Base-by-base conservation (phyloP, 345 rosid species). In the Brassica juncea region DNA sequence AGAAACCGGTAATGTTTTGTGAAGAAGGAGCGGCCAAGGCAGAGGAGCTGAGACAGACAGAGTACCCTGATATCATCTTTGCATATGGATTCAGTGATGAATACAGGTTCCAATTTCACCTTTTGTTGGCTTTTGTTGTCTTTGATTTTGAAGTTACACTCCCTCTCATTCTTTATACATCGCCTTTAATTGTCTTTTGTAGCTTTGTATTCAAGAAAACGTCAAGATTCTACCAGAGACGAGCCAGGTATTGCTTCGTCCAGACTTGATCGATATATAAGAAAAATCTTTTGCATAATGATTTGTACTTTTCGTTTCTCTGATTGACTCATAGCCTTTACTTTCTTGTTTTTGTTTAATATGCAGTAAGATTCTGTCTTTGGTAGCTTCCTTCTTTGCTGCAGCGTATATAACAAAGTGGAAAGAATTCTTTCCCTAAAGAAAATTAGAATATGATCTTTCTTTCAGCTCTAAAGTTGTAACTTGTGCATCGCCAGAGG, bases 181-280 rank as follows among this genome's bases (percentile, higher is more conserved):
- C 9, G 68, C 9, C 31, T 59, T 14, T 28, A 42, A 39, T 9
- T 68, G 55, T 62, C 1, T 16, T 60, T 68, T 66, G 34, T 91
- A 94, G 97, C 84, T 94, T 94, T 83, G 85, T 88, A 67, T 89
- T 89, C 81, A 91, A 92, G 91, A 89, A 86, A 83, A 86, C 87
- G 42, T 83, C 94, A n/a, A 88, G 83, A 73, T 92, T 92, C 86
- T 91, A 94, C 81, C 93, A 89, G 74, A 86, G 97, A 76, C 90
- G 97, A 66, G 89, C 90, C 84, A 91, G 97, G 95, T 92, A 42
- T 34, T 27, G 72, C 1, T 37, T 62, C 64, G 0, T 42, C 6
- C 35, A 25, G 6, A 64, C 6, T 71, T 63, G 5, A 12, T 57
- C 14, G 0, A 63, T 27, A 2, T 39, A 6, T 21, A 66, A 23